These are phyloP conservation scores for Curvularia eragrostidis DNA, from an alignment of 2,329 filamentous ascomycete genomes.

Conservation along the genomic window DNA sequence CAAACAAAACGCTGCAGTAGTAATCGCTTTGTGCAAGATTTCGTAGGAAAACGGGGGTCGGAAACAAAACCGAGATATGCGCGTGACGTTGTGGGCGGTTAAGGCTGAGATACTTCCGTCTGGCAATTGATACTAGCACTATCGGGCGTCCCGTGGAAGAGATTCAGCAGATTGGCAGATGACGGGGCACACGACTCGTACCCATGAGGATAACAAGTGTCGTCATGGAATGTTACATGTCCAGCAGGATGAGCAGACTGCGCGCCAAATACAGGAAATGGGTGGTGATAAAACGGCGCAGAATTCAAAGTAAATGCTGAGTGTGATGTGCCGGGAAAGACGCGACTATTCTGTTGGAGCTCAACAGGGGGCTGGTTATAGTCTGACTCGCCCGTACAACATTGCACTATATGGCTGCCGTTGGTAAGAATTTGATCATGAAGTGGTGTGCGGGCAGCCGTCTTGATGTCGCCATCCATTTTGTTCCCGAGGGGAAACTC, in stretches of 20 bases:
- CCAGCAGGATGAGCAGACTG: constrained; percentile 11
- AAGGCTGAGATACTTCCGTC: not conserved
- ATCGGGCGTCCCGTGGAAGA: constrained; percentile 20
- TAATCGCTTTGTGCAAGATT: constrained; percentile 8
- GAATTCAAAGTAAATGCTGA: not conserved
- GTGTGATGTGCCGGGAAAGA: constrained; percentile 6
- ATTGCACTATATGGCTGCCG: constrained; percentile 16
- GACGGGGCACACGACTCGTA: constrained; percentile 9
- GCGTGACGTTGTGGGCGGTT: not conserved
- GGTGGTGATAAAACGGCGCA: constrained; percentile 12
- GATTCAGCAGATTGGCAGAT: constrained; percentile 1
- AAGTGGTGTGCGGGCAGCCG: constrained; percentile 5
- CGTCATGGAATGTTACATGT: constrained; percentile 6
- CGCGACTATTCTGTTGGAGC: not conserved
- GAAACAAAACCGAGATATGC: not conserved
- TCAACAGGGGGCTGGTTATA: constrained; percentile 15
- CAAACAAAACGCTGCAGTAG: constrained; percentile 12
- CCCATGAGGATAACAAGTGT: constrained; percentile 5
- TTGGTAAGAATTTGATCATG: constrained; percentile 2
- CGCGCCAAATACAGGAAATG: constrained; percentile 14
- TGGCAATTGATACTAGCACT: constrained; percentile 11
- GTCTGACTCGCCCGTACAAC: not conserved
- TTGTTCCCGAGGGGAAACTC: constrained; percentile 10
- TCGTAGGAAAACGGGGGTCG: not conserved
- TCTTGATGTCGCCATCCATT: constrained; percentile 23